phyloP scores from a whole-genome alignment of 148 eudicot genomes.

The Diospyros lotus region DNA sequence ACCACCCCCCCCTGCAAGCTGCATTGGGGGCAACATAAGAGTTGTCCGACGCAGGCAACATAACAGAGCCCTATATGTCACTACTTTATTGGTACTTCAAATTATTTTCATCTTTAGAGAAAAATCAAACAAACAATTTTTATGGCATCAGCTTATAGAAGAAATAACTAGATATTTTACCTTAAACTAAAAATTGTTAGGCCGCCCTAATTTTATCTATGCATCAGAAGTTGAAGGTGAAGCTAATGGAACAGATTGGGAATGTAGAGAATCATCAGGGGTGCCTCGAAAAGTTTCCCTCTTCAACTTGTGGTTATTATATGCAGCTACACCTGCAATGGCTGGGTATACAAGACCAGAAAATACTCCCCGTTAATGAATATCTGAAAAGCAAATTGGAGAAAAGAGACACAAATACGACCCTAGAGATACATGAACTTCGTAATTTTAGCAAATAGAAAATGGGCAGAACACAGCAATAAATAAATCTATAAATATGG shows the following conservation, averaged over 20 bases:
- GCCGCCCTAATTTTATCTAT: slow-evolving; percentile 16
- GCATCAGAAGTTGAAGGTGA: slow-evolving; percentile 35
- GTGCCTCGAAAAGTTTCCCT: slow-evolving; percentile 58
- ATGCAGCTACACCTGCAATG: slow-evolving; percentile 91
- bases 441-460: too few relatives aligned
- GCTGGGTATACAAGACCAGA: slow-evolving; percentile 49
- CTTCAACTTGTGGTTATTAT: slow-evolving; percentile 83
- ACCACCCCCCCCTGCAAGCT: too few relatives aligned
- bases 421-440: too few relatives aligned
- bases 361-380: neutral
- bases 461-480: too few relatives aligned
- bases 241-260: slow-evolving; percentile 46
- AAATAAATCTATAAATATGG: too few relatives aligned
- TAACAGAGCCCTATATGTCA: neutral
- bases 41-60: too few relatives aligned
- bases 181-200: neutral
- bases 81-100: neutral
- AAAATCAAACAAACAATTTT: neutral
- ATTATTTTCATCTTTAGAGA: neutral
- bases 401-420: too few relatives aligned
- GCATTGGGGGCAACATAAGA: too few relatives aligned
- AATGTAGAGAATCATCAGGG: slow-evolving; percentile 33
- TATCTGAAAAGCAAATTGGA: neutral
- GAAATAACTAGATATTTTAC: neutral
- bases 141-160: neutral